phyloP scores from a whole-genome alignment of 495 filamentous ascomycete genomes.

The Ramalina peruviana region DNA sequence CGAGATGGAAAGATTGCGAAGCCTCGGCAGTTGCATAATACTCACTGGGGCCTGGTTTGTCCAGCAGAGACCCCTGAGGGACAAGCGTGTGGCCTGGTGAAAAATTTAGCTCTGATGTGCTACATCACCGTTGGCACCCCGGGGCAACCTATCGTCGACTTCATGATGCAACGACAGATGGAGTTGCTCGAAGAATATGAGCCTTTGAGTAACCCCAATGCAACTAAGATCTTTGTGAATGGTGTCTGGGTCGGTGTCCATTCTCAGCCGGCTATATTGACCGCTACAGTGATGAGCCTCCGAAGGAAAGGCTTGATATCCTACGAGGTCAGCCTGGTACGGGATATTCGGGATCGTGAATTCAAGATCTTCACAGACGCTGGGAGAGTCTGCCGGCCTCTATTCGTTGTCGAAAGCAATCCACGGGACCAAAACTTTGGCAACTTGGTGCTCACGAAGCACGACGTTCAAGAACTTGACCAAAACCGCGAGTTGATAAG shows the following conservation, averaged over 20 bases:
- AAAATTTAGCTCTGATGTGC: slow-evolving; percentile 96
- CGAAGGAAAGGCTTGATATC: slow-evolving; percentile 65
- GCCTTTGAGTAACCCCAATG: slow-evolving; percentile 70
- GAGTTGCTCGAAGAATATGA: slow-evolving; percentile 95
- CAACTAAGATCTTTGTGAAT: slow-evolving; percentile 96
- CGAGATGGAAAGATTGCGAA: slow-evolving; percentile 97
- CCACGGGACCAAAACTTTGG: slow-evolving; percentile 55
- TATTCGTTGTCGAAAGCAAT: slow-evolving; percentile 80
- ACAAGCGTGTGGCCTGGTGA: slow-evolving; percentile 95
- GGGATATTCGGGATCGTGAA: slow-evolving; percentile 90
- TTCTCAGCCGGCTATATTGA: slow-evolving; percentile 65
- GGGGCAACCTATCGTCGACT: slow-evolving; percentile 78
- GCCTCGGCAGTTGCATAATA: slow-evolving; percentile 94
- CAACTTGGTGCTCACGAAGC: slow-evolving; percentile 67
- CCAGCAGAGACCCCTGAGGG: slow-evolving; percentile 97
- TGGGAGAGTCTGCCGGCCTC: slow-evolving; percentile 79
- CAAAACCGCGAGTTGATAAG: slow-evolving; percentile 48
- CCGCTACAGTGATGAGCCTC: slow-evolving; percentile 60
- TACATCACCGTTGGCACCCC: slow-evolving; percentile 89
- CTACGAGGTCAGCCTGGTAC: slow-evolving; percentile 80
- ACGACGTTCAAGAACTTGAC: slow-evolving; percentile 57
- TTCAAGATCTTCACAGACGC: slow-evolving; percentile 99
- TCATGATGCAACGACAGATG: slow-evolving; percentile 90
- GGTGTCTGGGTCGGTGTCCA: slow-evolving; percentile 95
- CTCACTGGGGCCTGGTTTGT: slow-evolving; percentile 96